Conservation (phyloP, 139 green algal genomes). For the Edaphochlamys debaryana region DNA sequence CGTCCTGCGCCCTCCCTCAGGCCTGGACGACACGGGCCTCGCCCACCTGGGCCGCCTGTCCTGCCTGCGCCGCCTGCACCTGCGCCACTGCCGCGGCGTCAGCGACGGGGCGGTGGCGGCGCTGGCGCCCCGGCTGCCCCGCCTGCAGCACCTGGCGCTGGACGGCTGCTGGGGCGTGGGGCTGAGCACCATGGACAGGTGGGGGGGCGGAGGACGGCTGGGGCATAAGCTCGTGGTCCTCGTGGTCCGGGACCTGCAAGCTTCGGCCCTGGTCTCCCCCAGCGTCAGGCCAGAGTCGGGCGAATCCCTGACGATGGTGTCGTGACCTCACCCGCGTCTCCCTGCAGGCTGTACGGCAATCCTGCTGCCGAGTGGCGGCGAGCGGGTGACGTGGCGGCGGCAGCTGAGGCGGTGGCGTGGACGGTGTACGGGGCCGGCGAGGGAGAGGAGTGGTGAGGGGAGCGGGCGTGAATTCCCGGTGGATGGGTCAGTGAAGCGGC, state of each 20-base stretch:
- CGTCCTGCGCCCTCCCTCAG: neutral
- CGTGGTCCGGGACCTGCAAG: no score
- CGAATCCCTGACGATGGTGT: no score
- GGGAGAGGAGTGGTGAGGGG: no score
- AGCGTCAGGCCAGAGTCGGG: no score
- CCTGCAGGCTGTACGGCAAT: conserved; percentile 26
- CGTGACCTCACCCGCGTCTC: no score
- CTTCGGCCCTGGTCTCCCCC: no score
- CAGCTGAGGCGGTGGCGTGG: no score
- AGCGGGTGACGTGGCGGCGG: neutral
- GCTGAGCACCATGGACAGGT: conserved; percentile 21
- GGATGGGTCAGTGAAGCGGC: no score
- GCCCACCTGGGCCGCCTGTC: neutral
- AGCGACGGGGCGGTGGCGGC: neutral
- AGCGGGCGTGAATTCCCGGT: no score
- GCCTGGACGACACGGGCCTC: conserved; percentile 6
- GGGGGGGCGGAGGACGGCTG: no score
- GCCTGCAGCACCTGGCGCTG: conserved; percentile 30
- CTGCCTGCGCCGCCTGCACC: conserved; percentile 32
- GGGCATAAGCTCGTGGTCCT: no score
- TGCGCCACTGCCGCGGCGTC: conserved; percentile 20
- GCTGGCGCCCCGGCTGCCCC: neutral
- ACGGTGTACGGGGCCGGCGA: no score
- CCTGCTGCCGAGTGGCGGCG: conserved; percentile 27
- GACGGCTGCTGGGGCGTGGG: conserved; percentile 30